A percentile compares a stretch with the other conserved stretches of the same genome.
Evolutionary conservation across 208 protist species (phyloP).

Genomic region (Polymyxa betae): DNA sequence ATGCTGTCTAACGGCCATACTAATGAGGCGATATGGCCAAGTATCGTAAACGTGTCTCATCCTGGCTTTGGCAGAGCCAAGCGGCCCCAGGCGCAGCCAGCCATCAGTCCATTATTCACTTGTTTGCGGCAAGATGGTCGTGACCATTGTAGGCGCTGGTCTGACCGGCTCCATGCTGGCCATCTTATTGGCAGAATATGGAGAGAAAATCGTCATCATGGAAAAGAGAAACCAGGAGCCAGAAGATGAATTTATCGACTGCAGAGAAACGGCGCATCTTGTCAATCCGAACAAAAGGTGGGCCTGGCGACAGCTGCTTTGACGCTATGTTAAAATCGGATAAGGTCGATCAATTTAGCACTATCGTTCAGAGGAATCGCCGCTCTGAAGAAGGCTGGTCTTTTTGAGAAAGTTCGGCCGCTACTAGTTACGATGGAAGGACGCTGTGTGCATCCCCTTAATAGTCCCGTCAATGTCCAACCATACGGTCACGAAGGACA

Average conservation of each 20-base stretch:
- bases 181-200: not conserved
- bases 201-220: not conserved
- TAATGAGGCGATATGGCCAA: too few species aligned
- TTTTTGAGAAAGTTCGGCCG: constrained; percentile 40
- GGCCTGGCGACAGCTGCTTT: not conserved
- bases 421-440: constrained; percentile 47
- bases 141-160: constrained; percentile 17
- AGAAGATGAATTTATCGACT: not conserved
- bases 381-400: not conserved
- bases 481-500: constrained; percentile 42
- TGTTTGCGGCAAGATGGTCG: too few species aligned
- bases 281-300: constrained; percentile 24
- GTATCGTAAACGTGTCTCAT: too few species aligned
- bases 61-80: too few species aligned
- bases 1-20: too few species aligned
- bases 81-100: too few species aligned
- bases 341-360: constrained; percentile 50
- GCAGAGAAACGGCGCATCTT: not conserved
- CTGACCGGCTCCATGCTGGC: constrained; percentile 51
- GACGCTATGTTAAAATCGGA: not conserved
- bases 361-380: constrained; percentile 47
- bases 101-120: too few species aligned
- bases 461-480: not conserved
- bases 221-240: not conserved
- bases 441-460: constrained; percentile 20